A percentile compares a stretch with the other conserved stretches of the same genome.
Conservation (phyloP, 1,284 basidiomycete species). For the Sanghuangporus sanghuang region DNA sequence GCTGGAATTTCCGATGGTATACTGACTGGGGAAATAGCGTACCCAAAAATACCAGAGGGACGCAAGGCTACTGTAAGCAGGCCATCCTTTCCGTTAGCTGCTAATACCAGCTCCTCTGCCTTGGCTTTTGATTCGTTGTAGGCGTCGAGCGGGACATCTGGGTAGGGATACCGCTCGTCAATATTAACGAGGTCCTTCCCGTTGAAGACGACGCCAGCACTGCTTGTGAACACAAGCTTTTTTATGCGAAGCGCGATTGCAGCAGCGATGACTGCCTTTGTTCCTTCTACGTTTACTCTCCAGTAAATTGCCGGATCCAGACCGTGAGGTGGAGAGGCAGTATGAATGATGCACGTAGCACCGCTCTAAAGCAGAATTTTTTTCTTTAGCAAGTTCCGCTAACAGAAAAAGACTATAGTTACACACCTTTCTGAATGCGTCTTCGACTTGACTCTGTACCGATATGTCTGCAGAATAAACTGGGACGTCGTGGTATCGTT, state of each 20-base stretch:
- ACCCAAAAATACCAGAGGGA: constrained; percentile 98
- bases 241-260: constrained; percentile 67
- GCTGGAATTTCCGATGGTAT: constrained; percentile 4
- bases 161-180: constrained; percentile 85
- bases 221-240: constrained; percentile 94
- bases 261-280: constrained; percentile 80
- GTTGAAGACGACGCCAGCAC: constrained; percentile 90
- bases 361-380: constrained; percentile 50
- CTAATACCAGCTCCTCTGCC: constrained; percentile 82
- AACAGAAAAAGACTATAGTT: constrained; percentile 3
- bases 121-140: constrained; percentile 97
- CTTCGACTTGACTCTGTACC: constrained; percentile 64
- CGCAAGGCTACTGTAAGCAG: constrained; percentile 87
- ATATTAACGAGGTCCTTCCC: constrained; percentile 80
- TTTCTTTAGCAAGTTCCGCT: constrained; percentile 6
- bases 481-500: constrained; percentile 79
- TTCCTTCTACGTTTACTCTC: constrained; percentile 94
- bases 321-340: constrained; percentile 85
- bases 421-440: constrained; percentile 67
- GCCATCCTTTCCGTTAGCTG: constrained; percentile 79
- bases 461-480: constrained; percentile 88
- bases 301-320: constrained; percentile 75
- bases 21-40: constrained; percentile 22
- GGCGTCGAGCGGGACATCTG: constrained; percentile 76
- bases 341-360: constrained; percentile 90